Conservation (phyloP, 768 basidiomycete genomes). For the Artomyces pyxidatus region DNA sequence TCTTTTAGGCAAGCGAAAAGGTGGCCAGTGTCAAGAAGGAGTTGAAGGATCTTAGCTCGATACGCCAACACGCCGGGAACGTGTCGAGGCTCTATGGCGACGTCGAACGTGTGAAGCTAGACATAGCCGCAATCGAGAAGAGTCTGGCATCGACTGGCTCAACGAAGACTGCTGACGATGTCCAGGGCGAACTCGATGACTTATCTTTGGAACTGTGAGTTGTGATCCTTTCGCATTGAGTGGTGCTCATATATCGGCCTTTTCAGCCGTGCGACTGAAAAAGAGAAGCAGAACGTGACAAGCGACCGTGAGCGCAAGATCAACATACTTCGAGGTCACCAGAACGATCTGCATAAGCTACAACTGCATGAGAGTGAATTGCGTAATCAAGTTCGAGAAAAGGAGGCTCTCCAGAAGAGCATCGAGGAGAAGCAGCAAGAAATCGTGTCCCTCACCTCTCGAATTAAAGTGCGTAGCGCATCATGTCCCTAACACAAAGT, state of each 20-base stretch:
- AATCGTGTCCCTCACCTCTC: slow-evolving; percentile 33
- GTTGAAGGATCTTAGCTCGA: slow-evolving; percentile 45
- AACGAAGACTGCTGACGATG: slow-evolving; percentile 75
- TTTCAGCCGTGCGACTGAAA: slow-evolving; percentile 54
- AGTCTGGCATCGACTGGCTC: slow-evolving; percentile 68
- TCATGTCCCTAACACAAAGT: neutral
- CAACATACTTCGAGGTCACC: slow-evolving; percentile 40
- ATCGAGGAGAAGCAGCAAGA: slow-evolving; percentile 55
- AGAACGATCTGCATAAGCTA: slow-evolving; percentile 54
- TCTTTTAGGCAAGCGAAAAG: slow-evolving; percentile 40
- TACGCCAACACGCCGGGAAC: slow-evolving; percentile 55
- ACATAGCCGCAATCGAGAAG: slow-evolving; percentile 56
- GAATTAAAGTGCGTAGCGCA: slow-evolving; percentile 39
- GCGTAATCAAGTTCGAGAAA: slow-evolving; percentile 50
- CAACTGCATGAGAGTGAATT: slow-evolving; percentile 55
- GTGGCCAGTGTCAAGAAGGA: slow-evolving; percentile 49
- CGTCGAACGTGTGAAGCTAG: slow-evolving; percentile 48
- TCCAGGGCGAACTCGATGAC: slow-evolving; percentile 67
- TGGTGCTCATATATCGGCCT: neutral
- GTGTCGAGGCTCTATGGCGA: slow-evolving; percentile 55
- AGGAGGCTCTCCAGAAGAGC: slow-evolving; percentile 43
- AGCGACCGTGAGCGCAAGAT: slow-evolving; percentile 58
- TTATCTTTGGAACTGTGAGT: slow-evolving; percentile 61
- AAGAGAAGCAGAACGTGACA: slow-evolving; percentile 48
- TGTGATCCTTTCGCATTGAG: neutral